Evolutionary conservation across 306 rosid genomes (phyloP).

Genomic region (Ormosia emarginata): DNA sequence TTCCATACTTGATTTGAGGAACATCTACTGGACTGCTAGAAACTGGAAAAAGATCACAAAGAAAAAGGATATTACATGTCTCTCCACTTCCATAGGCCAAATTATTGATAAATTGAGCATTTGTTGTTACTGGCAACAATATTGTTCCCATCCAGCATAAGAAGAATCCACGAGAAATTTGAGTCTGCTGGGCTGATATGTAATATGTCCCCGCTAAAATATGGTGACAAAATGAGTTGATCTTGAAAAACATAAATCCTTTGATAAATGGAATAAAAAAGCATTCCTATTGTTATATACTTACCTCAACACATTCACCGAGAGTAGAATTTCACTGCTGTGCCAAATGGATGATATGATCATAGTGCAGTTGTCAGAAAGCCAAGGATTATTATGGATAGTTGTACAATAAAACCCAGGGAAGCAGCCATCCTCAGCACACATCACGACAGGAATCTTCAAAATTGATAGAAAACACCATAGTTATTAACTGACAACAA

Average conservation of each 20-base stretch:
- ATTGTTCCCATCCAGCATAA: constrained; percentile 61
- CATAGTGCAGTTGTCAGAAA: constrained; percentile 73
- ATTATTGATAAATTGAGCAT: constrained; percentile 11
- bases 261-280: neutral
- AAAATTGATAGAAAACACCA: constrained; percentile 12
- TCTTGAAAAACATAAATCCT: neutral
- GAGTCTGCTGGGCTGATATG: constrained; percentile 57
- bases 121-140: constrained; percentile 62
- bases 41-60: constrained; percentile 40
- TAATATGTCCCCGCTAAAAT: constrained; percentile 54
- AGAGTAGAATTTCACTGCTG: constrained; percentile 68
- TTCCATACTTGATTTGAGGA: constrained; percentile 76
- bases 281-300: neutral
- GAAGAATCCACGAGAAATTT: constrained; percentile 64
- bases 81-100: neutral
- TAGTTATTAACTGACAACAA: neutral
- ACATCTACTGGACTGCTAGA: constrained; percentile 70
- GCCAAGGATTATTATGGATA: constrained; percentile 66
- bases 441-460: constrained; percentile 77
- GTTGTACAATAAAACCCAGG: constrained; percentile 72
- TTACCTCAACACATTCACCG: constrained; percentile 73
- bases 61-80: neutral
- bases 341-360: constrained; percentile 69
- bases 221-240: neutral
- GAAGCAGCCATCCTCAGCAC: constrained; percentile 68